Base-by-base conservation (phyloP, 805 yeast species). In the Saturnispora galanensis region DNA sequence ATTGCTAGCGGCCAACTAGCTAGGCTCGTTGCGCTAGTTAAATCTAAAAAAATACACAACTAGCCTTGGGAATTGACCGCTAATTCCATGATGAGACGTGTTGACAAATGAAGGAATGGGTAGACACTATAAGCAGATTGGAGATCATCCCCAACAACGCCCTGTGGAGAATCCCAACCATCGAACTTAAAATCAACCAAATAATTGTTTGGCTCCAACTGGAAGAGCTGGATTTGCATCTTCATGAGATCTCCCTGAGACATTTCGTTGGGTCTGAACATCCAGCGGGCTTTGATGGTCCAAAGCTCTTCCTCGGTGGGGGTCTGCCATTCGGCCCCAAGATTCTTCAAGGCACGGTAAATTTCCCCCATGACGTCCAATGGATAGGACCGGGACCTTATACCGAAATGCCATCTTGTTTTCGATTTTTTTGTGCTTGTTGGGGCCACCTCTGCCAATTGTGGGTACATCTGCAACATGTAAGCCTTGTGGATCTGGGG, bases 321-420 rank as follows among this genome's bases (percentile, higher is more conserved):
- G 54, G 82, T 81, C 9, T 93, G 85, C 97, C 97, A 93, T 63
- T 93, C 97, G 0, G 97, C 97, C 1, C 96, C 97, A 44, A 93
- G 68, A 56, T 85, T 87, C 64, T 85, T 85, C 59, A 93, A 70
- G 1, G 97, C 97, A 39, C 96, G 73, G 65, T 93, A 93, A 37
- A 93, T 89, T 61, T 93, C 98, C 26, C 97, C 96, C 97, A 93
- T 93, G 3, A 93, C 98, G 63, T 93, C 98, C 54, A 93, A 70
- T 31, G 98, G 97, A 60, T 93, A 93, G 1, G 96, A 86, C 56
- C 97, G 74, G 8, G 96, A 87, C 59, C 98, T 73, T 49, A 93
- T 93, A 52, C 98, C 98, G 59, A 93, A 93, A 69, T 93, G 98
- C 98, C 98, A 93, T 64, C 95, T 79, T 6, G 96, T 86, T 64